A percentile compares a stretch with the other conserved stretches of the same genome.
These are phyloP conservation scores for Sclerotinia sclerotiorum DNA, from an alignment of 2,329 filamentous ascomycete species.

Conservation along the genomic window DNA sequence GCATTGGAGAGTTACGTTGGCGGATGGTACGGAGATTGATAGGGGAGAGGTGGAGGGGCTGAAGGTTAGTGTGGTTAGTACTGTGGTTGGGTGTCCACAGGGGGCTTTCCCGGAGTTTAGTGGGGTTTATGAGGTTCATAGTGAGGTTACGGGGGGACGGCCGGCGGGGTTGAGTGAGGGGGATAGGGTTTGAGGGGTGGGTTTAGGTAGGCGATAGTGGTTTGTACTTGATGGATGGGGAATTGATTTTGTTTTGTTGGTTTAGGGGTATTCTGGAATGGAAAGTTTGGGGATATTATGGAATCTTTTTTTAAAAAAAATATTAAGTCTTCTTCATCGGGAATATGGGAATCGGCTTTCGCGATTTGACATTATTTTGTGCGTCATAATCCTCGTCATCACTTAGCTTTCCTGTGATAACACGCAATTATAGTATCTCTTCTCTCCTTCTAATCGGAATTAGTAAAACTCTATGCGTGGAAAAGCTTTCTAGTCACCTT, in stretches of 20 bases:
- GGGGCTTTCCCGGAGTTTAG: slow-evolving; percentile 31
- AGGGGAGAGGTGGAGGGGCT: slow-evolving; percentile 35
- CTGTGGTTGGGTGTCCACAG: slow-evolving; percentile 32
- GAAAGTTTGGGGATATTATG: too few relatives aligned
- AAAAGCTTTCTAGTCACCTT: too few relatives aligned
- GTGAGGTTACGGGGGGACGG: slow-evolving; percentile 36
- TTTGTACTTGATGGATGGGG: neutral
- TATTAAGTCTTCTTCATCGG: neutral
- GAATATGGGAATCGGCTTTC: neutral
- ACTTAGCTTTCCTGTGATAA: too few relatives aligned
- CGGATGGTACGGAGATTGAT: slow-evolving; percentile 32
- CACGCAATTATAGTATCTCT: too few relatives aligned
- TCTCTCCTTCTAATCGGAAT: too few relatives aligned
- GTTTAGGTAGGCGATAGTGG: too few relatives aligned
- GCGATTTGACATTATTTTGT: neutral
- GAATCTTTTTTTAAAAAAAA: neutral
- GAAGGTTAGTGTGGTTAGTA: slow-evolving; percentile 37
- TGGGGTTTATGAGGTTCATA: slow-evolving; percentile 38
- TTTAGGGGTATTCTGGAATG: neutral
- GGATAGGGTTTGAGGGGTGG: slow-evolving; percentile 15
- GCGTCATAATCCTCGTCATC: too few relatives aligned
- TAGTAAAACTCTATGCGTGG: too few relatives aligned
- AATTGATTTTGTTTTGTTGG: neutral
- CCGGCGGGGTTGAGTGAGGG: slow-evolving; percentile 27
- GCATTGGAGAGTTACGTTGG: slow-evolving; percentile 37